Evolutionary conservation across 805 yeast genomes (phyloP).

Genomic region (Millerago galiae): DNA sequence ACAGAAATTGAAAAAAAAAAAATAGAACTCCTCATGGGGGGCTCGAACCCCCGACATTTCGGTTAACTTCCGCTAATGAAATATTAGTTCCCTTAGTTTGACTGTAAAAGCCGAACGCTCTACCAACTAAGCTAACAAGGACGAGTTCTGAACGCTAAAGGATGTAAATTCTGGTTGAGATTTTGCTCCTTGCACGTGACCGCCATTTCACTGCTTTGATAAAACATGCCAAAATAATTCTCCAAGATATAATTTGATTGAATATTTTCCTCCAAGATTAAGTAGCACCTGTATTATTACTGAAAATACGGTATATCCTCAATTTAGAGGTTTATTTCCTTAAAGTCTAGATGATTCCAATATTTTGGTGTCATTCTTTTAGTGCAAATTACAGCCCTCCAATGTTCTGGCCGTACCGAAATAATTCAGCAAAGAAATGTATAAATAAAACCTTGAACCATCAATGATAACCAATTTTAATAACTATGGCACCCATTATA

Average conservation of each 20-base stretch:
- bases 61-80: conserved; percentile 2
- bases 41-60: conserved; percentile 17
- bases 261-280: too few relatives aligned
- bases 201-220: too few relatives aligned
- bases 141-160: conserved; percentile 14
- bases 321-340: too few relatives aligned
- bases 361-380: background rate
- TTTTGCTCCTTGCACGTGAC: too few relatives aligned
- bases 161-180: too few relatives aligned
- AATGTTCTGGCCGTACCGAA: background rate
- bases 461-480: background rate
- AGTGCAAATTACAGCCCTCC: background rate
- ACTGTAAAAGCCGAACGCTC: conserved; percentile 16
- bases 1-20: too few relatives aligned
- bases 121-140: conserved; percentile 17
- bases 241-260: too few relatives aligned
- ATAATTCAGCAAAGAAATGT: background rate
- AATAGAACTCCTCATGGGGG: conserved; percentile 16
- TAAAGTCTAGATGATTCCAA: too few relatives aligned
- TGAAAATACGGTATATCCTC: too few relatives aligned
- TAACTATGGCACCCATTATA: background rate
- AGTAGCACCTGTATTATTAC: too few relatives aligned
- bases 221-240: too few relatives aligned
- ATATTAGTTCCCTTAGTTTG: conserved; percentile 3
- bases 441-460: background rate